Base-by-base conservation (phyloP, 495 filamentous ascomycete species). In the Apiosordaria backusii region DNA sequence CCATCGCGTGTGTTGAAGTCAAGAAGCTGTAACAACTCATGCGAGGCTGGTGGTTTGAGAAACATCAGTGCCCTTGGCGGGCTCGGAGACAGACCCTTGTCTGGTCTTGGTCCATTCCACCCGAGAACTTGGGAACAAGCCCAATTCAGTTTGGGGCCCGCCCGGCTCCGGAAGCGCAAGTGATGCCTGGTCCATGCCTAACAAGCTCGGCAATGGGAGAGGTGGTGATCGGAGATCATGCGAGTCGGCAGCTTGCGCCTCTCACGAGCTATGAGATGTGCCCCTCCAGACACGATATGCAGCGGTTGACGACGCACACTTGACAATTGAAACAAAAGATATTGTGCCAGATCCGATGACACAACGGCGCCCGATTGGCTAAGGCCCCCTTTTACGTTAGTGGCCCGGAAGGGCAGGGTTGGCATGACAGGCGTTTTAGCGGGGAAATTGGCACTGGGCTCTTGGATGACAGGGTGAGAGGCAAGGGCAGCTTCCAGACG, bases 401-500 rank as follows among this genome's bases (percentile, higher is more conserved):
- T 25, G 26, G 26, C 57, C 23, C 26, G 57, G 15, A 57, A 22
- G 19, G 53, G 19, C 53, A 60, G 57, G 57, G 58, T 60, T 55
- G 22, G 25, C 58, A 50, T 60, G 64, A 27, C 60, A 25, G 60
- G 60, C n/a, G 29, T 50, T 23, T 52, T 52, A 23, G 60, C 60
- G 52, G 59, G 59, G 26, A 61, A 61, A 19, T 29, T 25, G 25
- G n/a, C 24, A 61, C 59, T 61, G 59, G 59, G 26, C 26, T 9
- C 18, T 27, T n/a, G 61, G 58, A 18, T 19, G 22, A 22, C 29
- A 25, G 24, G 18, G 57, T 35, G 29, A 62, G 7, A 55, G 24
- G 45, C 58, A 35, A 45, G 35, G 35, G 26, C 24, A 55, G 65
- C 65, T 66, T 66, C 65, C 58, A 66, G 65, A 66, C 61, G 65